Percentiles rank a stretch among this genome's conserved stretches.
These are phyloP conservation scores for Kwoniella sp. DNA, from an alignment of 768 basidiomycete species.

Conservation along the genomic window DNA sequence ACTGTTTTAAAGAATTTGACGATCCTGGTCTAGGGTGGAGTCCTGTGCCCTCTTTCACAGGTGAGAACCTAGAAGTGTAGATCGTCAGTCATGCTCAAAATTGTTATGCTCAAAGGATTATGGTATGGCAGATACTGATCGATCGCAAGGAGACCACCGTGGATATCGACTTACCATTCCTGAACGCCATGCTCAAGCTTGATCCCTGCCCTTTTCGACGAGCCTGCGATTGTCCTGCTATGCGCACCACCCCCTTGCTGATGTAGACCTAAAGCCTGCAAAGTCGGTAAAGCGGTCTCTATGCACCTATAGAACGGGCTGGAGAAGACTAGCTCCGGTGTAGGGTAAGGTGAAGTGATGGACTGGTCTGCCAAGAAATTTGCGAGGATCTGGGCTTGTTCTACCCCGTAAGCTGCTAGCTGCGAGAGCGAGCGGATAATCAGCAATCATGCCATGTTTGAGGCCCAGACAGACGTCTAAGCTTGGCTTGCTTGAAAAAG, in stretches of 20 bases:
- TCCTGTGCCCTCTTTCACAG: conserved; percentile 43
- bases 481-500: neutral
- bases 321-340: conserved; percentile 51
- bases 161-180: conserved; percentile 50
- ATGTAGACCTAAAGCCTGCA: conserved; percentile 24
- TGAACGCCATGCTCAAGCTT: conserved; percentile 52
- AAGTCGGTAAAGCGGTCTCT: conserved; percentile 47
- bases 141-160: neutral
- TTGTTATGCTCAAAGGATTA: neutral
- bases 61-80: conserved; percentile 51
- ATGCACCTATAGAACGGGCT: conserved; percentile 56
- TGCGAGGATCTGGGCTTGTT: conserved; percentile 42
- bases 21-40: conserved; percentile 52
- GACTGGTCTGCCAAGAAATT: conserved; percentile 40
- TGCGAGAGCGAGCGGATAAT: neutral
- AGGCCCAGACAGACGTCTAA: neutral
- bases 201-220: conserved; percentile 15
- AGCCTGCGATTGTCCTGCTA: neutral
- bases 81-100: neutral
- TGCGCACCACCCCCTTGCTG: neutral
- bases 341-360: conserved; percentile 34
- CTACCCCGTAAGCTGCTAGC: conserved; percentile 49
- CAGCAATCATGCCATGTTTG: neutral
- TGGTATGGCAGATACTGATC: neutral
- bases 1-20: conserved; percentile 24